phyloP scores from a whole-genome alignment of 768 basidiomycete genomes.

The Tricholomella constricta region DNA sequence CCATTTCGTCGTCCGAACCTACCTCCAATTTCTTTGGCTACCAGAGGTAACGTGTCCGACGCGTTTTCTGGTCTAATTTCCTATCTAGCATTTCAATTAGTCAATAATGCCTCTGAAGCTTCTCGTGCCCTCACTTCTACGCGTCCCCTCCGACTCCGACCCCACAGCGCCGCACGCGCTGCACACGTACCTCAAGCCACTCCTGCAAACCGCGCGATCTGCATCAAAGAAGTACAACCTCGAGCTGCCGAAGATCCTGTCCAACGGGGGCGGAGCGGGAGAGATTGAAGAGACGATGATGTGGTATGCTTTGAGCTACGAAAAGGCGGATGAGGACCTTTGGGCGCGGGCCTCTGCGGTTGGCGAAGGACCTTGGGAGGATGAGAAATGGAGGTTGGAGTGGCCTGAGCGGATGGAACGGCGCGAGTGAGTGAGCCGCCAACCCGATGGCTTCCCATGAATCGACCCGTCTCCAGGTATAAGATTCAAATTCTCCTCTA shows the following conservation, averaged over 20 bases:
- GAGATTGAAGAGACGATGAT: constrained; percentile 73
- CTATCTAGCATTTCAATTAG: constrained; percentile 34
- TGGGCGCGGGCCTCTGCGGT: constrained; percentile 23
- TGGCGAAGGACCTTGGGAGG: constrained; percentile 45
- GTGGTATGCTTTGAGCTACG: constrained; percentile 72
- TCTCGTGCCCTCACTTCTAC: constrained; percentile 58
- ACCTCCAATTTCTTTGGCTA: constrained; percentile 78
- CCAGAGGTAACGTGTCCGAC: constrained; percentile 55
- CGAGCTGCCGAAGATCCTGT: constrained; percentile 62
- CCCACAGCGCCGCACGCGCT: constrained; percentile 51
- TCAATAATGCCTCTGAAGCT: constrained; percentile 69
- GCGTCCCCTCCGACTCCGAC: constrained; percentile 45
- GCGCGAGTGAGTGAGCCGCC: constrained; percentile 54
- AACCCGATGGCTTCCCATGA: not conserved
- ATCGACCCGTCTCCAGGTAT: constrained; percentile 45
- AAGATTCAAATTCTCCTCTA: constrained; percentile 77
- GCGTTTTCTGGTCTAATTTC: not conserved
- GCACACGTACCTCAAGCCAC: constrained; percentile 57
- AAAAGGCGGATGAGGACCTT: constrained; percentile 44
- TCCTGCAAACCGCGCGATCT: constrained; percentile 61
- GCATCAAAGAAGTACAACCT: constrained; percentile 62
- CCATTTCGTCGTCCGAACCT: constrained; percentile 59
- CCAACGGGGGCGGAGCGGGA: constrained; percentile 58
- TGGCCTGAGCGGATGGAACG: constrained; percentile 71
- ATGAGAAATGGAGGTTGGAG: constrained; percentile 52